Evolutionary conservation across 2,329 filamentous ascomycete genomes (phyloP), one percentile per base, ranked within the genome.

Genomic region (Fusarium falciforme): DNA sequence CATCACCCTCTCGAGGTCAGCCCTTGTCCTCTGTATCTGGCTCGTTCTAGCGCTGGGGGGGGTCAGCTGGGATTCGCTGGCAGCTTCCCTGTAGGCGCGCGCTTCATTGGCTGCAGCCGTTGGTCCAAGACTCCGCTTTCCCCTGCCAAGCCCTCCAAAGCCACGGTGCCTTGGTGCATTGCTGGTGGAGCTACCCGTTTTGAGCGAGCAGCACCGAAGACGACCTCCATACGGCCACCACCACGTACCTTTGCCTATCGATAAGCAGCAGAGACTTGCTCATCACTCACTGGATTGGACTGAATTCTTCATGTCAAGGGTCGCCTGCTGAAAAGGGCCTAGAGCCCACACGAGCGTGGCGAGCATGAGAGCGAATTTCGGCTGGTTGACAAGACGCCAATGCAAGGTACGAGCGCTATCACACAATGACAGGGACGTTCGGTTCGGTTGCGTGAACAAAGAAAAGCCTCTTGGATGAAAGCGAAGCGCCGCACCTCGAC

Each of bases 331-430:
- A 44, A 75, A 75, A 44, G 59, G 60, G 68, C 38, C 33, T 75
- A 70, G 61, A 58, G 61, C 36, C 20, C 61, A 73, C 38, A 61
- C 69, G 49, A 73, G 42, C 49, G 69, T 73, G 72, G 69, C 68
- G 60, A 70, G 57, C 40, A 57, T 58, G 54, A 57, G 31, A 57
- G 20, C 54, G 54, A 57, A 57, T 57, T 22, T 57, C 54, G 54
- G 54, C 54, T 57, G 20, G 5, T 40, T 25, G 38, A 58, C 49
- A 42, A 31, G 27, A 65, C 72, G 64, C 72, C 72, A 75, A 75
- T 75, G 72, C 72, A 75, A 75, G 72, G 72, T 73, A 75, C 72
- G 72, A 54, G 61, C 64, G 57, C 59, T 70, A 67, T 75, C 72
- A 75, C 72, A 73, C 58, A 66, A 61, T 61, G 62, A 47, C 47